A percentile compares a stretch with the other conserved stretches of the same genome.
Evolutionary conservation across 73 alveolate genomes (phyloP).

Genomic region (Blepharisma stoltei): DNA sequence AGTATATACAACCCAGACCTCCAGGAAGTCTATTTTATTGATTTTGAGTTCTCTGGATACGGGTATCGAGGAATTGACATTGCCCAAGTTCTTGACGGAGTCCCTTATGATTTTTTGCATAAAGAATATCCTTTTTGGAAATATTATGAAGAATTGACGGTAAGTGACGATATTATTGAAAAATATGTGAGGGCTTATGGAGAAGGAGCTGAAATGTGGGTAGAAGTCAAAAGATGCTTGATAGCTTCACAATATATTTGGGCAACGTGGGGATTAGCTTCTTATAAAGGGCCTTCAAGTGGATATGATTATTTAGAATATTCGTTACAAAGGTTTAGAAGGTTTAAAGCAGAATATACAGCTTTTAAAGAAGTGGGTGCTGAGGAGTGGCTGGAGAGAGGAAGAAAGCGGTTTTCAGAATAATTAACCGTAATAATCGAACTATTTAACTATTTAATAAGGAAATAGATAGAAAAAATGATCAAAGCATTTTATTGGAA

Average conservation of each 20-base stretch:
- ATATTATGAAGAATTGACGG: background rate
- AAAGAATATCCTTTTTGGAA: conserved; percentile 4
- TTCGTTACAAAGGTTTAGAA: background rate
- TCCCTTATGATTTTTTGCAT: background rate
- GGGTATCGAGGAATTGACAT: conserved; percentile 17
- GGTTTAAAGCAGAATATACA: background rate
- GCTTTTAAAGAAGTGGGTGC: too few relatives aligned
- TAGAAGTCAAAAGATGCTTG: conserved; percentile 20
- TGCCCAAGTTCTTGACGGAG: background rate
- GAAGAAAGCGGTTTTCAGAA: too few relatives aligned
- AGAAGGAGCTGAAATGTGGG: conserved; percentile 28
- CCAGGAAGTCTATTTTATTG: background rate
- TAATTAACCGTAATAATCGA: too few relatives aligned
- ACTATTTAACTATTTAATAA: too few relatives aligned
- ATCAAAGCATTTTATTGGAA: too few relatives aligned
- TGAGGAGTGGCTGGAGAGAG: too few relatives aligned
- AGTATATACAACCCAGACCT: background rate
- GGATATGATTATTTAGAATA: background rate
- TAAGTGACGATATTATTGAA: background rate
- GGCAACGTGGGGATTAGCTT: conserved; percentile 16
- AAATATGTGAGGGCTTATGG: conserved; percentile 20
- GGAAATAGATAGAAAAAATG: too few relatives aligned
- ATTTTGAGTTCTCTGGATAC: conserved; percentile 16
- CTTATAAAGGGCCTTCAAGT: background rate
- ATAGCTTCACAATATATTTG: conserved; percentile 24